Percentiles rank a stretch among this genome's conserved stretches.
Conservation (phyloP, 805 yeast species). For the Starmerella vaccinii region DNA sequence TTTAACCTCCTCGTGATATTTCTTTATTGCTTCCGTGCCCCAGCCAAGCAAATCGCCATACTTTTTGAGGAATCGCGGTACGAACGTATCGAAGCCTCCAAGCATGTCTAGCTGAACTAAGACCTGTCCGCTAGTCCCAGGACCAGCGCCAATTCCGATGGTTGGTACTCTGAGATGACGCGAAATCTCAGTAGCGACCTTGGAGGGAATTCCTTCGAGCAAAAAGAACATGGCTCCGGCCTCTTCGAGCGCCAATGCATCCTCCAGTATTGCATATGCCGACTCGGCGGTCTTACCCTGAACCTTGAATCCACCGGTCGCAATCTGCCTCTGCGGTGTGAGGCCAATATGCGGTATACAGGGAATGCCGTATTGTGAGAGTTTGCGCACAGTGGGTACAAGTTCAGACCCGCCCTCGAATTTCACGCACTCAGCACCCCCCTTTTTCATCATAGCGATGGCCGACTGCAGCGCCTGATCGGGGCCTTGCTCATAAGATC, state of each 20-base stretch:
- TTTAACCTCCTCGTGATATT: conserved; percentile 54
- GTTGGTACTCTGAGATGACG: conserved; percentile 56
- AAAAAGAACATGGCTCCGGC: conserved; percentile 71
- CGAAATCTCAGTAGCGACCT: conserved; percentile 57
- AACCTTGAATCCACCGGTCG: conserved; percentile 76
- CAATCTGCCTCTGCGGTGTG: conserved; percentile 75
- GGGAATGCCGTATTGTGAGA: conserved; percentile 68
- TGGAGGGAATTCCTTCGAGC: conserved; percentile 77
- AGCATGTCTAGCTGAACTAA: conserved; percentile 75
- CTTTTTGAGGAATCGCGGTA: conserved; percentile 66
- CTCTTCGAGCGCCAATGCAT: conserved; percentile 58
- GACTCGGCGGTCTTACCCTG: conserved; percentile 55
- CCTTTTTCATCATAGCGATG: conserved; percentile 42
- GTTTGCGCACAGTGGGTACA: conserved; percentile 42
- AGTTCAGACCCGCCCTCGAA: conserved; percentile 70
- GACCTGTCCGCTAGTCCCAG: conserved; percentile 75
- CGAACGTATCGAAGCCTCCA: conserved; percentile 47
- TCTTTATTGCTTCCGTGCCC: conserved; percentile 43
- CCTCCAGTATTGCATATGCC: conserved; percentile 50
- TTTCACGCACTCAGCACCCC: conserved; percentile 62
- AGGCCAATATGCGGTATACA: conserved; percentile 87
- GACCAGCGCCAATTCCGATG: conserved; percentile 95
- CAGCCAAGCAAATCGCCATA: conserved; percentile 44
- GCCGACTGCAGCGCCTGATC: conserved; percentile 55
- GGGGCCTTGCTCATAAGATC: conserved; percentile 59